Evolutionary conservation across 202 grass and related monocot species (phyloP).

Genomic region (Bolboschoenoplectus hybrid): DNA sequence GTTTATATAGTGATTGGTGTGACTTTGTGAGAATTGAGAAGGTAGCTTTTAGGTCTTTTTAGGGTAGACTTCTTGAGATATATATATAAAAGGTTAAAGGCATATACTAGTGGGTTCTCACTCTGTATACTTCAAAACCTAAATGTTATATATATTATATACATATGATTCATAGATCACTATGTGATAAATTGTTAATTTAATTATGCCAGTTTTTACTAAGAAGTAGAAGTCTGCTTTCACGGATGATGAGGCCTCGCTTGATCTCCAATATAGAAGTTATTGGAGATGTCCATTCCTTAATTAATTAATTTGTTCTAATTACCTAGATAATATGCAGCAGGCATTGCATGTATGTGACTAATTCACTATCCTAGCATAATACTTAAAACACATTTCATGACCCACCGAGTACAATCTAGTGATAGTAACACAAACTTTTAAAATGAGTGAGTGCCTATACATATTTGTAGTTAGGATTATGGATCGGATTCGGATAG

Average conservation of each 20-base stretch:
- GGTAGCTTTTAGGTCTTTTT: slow-evolving; percentile 1
- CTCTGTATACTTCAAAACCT: not conserved
- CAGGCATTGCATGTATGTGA: not conserved
- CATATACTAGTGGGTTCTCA: not conserved
- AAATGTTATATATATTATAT: not conserved
- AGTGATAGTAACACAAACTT: too few relatives aligned
- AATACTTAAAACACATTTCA: too few relatives aligned
- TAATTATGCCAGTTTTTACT: too few relatives aligned
- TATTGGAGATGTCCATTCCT: not conserved
- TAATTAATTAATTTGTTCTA: not conserved
- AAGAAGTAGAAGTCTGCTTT: not conserved
- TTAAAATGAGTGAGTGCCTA: too few relatives aligned
- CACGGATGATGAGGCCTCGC: not conserved
- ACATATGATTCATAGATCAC: slow-evolving; percentile 1
- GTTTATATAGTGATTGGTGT: slow-evolving; percentile 31
- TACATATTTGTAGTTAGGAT: too few relatives aligned
- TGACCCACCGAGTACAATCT: too few relatives aligned
- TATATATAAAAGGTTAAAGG: not conserved
- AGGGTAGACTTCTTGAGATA: slow-evolving; percentile 13
- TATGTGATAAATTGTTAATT: not conserved
- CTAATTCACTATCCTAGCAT: too few relatives aligned
- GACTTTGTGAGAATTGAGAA: slow-evolving; percentile 12
- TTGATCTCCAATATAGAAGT: not conserved
- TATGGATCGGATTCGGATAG: too few relatives aligned
- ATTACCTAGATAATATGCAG: not conserved